phyloP scores from a whole-genome alignment of 2,329 filamentous ascomycete genomes.

The Nannizzia gypsea region DNA sequence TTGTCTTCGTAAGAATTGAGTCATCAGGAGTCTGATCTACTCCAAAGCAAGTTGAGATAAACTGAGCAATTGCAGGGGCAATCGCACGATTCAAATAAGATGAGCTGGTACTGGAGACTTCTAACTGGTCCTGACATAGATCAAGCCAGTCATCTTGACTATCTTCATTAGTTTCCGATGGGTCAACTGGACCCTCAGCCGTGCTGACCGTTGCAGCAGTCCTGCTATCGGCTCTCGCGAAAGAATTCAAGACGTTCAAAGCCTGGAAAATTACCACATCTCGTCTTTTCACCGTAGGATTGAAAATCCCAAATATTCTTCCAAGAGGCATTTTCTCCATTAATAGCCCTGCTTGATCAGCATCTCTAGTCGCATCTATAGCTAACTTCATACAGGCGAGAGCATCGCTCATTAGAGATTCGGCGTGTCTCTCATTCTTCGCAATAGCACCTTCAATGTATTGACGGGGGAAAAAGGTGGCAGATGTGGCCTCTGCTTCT shows the following conservation, averaged over 20 bases:
- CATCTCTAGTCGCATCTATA: conserved; percentile 31
- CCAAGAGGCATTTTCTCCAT: conserved; percentile 35
- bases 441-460: conserved; percentile 42
- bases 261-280: conserved; percentile 39
- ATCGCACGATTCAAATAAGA: conserved; percentile 33
- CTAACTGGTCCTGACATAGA: conserved; percentile 36
- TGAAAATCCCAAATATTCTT: conserved; percentile 42
- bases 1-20: conserved; percentile 37
- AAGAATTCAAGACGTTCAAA: conserved; percentile 38
- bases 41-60: conserved; percentile 52
- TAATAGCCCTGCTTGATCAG: conserved; percentile 33
- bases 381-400: conserved; percentile 41
- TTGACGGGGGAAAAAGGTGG: conserved; percentile 32
- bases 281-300: conserved; percentile 35
- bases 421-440: conserved; percentile 47
- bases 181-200: conserved; percentile 16
- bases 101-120: conserved; percentile 20
- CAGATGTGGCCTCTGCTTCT: conserved; percentile 39
- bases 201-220: conserved; percentile 13
- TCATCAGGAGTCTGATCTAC: conserved; percentile 46
- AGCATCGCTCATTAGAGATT: conserved; percentile 42
- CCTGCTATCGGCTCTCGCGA: conserved; percentile 24
- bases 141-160: conserved; percentile 52
- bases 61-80: conserved; percentile 39
- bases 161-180: conserved; percentile 40